phyloP scores from a whole-genome alignment of 1,284 basidiomycete species.

The Blastosporella zonata region DNA sequence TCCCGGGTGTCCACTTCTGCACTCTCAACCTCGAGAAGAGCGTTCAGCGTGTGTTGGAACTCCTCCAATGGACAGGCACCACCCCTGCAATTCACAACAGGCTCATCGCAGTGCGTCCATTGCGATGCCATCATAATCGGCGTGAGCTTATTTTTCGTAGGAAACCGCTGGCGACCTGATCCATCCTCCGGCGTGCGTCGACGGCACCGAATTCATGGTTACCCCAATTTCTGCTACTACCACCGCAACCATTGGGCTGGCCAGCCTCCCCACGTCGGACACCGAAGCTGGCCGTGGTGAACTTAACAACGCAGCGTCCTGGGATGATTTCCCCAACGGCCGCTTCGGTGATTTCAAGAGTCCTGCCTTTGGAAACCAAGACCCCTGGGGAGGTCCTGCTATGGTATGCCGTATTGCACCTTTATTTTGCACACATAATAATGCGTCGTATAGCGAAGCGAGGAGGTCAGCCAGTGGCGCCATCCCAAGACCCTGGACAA shows the following conservation, averaged over 20 bases:
- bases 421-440: background rate
- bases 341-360: constrained; percentile 98
- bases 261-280: constrained; percentile 40
- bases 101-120: constrained; percentile 60
- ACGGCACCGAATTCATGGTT: constrained; percentile 45
- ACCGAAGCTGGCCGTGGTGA: constrained; percentile 66
- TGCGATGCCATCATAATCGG: background rate
- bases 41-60: constrained; percentile 84
- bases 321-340: constrained; percentile 99
- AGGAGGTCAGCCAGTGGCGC: constrained; percentile 80
- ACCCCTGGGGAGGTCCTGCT: constrained; percentile 66
- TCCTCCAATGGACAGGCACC: constrained; percentile 63
- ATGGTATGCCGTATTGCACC: constrained; percentile 30
- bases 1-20: constrained; percentile 91
- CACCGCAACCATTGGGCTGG: constrained; percentile 49
- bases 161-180: constrained; percentile 33
- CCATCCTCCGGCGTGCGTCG: constrained; percentile 27
- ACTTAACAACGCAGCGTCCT: constrained; percentile 71
- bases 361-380: constrained; percentile 87
- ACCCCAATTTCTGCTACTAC: constrained; percentile 61
- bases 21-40: constrained; percentile 98
- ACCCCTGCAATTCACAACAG: constrained; percentile 50
- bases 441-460: constrained; percentile 46
- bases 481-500: constrained; percentile 69
- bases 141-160: constrained; percentile 27